Base-by-base conservation (phyloP, 1,139 yeast species). In the Magnusiomyces sp. region DNA sequence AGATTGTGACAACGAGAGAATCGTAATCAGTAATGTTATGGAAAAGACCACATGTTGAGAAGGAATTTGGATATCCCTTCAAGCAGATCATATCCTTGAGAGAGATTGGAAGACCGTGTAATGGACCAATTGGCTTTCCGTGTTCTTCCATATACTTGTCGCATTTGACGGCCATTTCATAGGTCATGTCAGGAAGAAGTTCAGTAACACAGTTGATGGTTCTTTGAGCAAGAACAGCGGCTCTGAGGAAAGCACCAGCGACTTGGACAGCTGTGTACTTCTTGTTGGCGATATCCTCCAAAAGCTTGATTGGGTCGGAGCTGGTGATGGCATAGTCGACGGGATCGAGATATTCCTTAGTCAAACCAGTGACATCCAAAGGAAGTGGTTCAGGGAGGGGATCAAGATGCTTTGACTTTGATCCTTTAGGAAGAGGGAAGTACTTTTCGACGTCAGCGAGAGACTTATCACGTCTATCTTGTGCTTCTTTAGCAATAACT, bases 161-260 rank as follows among this genome's bases (percentile, higher is more conserved):
- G 51, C 76, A 65, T 46, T 63, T 65, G 51, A 66, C 60, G 1
- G 83, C 82, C 46, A 75, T 56, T 20, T 53, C 60, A 2, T 63
- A 50, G 6, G 69, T 69, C 46, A 60, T 59, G 20, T 61, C 63
- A 43, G 63, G 62, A 44, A 66, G 56, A 46, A 65, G 55, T 47
- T 64, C 68, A 14, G 65, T 62, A 33, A 64, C 53, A 45, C 69
- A 65, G 52, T 64, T 65, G 39, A 78, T 71, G 55, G 79, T 62
- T 59, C 79, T 81, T 55, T 80, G 84, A 11, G 79, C 76, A 48
- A 79, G 66, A 1, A 80, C 75, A 2, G 83, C 80, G 52, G 83
- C 69, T 55, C 75, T 76, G 53, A 79, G 75, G 59, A 71, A 77
- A 9, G 84, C 83, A 55, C 61, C 57, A 0, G 75, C 64, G 9